Base-by-base conservation (phyloP, 768 basidiomycete genomes). In the Lanmaoa pseudosensibilis region DNA sequence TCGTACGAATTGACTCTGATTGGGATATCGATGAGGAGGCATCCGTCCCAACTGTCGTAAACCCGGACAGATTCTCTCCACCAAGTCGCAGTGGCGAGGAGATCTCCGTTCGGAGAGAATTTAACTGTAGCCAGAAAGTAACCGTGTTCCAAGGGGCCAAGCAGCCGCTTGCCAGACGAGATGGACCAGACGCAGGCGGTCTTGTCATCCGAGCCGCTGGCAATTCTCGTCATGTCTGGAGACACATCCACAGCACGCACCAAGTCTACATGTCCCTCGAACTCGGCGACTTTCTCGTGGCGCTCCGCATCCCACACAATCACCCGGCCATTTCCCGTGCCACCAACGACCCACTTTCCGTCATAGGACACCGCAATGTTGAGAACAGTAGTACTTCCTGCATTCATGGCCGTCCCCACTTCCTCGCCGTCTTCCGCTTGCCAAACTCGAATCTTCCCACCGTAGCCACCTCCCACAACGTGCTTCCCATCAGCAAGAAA, bases 191-290 rank as follows among this genome's bases (percentile, higher is more conserved):
- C 37, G n/a, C 60, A 52, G 13, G 40, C 53, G 16, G 39, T 55
- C 38, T 25, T 46, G 46, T 62, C 62, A n/a, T 54, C 56, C 7
- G 62, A 62, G 1, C 56, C 64, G 5, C 47, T 53, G 33, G 46
- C 60, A 1, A 65, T 41, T 18, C 16, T 47, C 7, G 45, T 55
- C 45, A 4, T 25, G 16, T 65, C 60, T 4, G 48, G 53, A 16
- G 64, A 65, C 18, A 65, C 9, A 32, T 65, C 64, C 5, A 65
- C 56, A 19, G 59, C 57, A 49, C 58, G 58, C 57, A 59, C 58
- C 58, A 36, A 59, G 15, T 41, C 23, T 27, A 4, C 10, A 11
- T 60, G 61, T 10, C 37, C 63, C 7, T 52, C 43, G 11, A 64
- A 19, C 41, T 58, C 54, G 41, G 18, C 11, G 21, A 55, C 44